A percentile compares a stretch with the other conserved stretches of the same genome.
Evolutionary conservation across 2,329 filamentous ascomycete genomes (phyloP).

Genomic region (Tolypocladium endophyticum): DNA sequence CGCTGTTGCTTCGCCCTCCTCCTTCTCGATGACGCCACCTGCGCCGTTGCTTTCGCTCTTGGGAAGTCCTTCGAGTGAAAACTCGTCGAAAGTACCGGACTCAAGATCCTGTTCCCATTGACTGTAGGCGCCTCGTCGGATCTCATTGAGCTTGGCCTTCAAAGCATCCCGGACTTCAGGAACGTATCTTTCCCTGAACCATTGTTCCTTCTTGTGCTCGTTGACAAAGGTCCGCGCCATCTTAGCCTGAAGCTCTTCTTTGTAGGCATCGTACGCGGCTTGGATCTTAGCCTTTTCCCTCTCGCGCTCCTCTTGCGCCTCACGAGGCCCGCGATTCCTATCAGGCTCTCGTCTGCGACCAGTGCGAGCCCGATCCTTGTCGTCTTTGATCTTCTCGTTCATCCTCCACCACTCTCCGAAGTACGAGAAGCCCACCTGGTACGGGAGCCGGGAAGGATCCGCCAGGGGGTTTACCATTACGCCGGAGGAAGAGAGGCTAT

Average conservation of each 20-base stretch:
- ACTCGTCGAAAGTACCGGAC: slow-evolving; percentile 81
- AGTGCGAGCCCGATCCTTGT: slow-evolving; percentile 60
- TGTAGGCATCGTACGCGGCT: slow-evolving; percentile 54
- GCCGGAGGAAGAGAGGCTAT: slow-evolving; percentile 34
- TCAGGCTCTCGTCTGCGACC: slow-evolving; percentile 59
- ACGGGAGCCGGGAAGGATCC: slow-evolving; percentile 63
- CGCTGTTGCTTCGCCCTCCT: slow-evolving; percentile 87
- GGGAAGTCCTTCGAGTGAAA: slow-evolving; percentile 85
- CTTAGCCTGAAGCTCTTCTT: slow-evolving; percentile 58
- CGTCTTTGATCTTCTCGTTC: slow-evolving; percentile 74
- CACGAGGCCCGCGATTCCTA: slow-evolving; percentile 51
- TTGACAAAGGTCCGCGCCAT: slow-evolving; percentile 87
- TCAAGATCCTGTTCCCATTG: slow-evolving; percentile 88
- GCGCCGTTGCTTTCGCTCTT: slow-evolving; percentile 86
- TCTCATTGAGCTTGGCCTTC: slow-evolving; percentile 65
- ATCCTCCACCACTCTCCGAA: slow-evolving; percentile 81
- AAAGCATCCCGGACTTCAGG: slow-evolving; percentile 70
- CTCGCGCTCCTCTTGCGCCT: slow-evolving; percentile 63
- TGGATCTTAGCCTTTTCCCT: slow-evolving; percentile 74
- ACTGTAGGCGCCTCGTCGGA: slow-evolving; percentile 65
- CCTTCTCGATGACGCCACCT: slow-evolving; percentile 80
- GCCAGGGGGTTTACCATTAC: slow-evolving; percentile 53
- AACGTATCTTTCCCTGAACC: slow-evolving; percentile 94
- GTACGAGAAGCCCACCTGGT: slow-evolving; percentile 77
- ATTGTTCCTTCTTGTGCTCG: slow-evolving; percentile 90